Conservation (phyloP, 1,284 basidiomycete genomes). For the Cystobasidium slooffiae region DNA sequence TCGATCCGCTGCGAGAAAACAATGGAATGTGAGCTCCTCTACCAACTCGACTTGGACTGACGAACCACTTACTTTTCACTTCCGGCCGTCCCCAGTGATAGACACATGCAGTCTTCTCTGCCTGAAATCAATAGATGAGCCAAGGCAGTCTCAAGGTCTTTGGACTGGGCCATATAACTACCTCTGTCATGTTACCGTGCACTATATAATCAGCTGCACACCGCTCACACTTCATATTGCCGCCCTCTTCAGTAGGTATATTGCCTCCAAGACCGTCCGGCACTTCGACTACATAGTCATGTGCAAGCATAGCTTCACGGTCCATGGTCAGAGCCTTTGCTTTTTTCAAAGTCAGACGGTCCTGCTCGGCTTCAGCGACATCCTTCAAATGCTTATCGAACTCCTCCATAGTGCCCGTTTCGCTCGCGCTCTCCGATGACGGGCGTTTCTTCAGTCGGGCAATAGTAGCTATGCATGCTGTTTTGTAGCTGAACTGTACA, state of each 20-base stretch:
- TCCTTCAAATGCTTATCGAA: conserved; percentile 58
- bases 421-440: conserved; percentile 69
- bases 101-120: conserved; percentile 69
- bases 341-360: conserved; percentile 39
- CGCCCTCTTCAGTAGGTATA: conserved; percentile 69
- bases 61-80: conserved; percentile 55
- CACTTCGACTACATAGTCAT: conserved; percentile 72
- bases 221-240: conserved; percentile 72
- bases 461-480: conserved; percentile 73
- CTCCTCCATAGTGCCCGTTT: conserved; percentile 78
- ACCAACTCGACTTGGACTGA: conserved; percentile 48
- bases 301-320: conserved; percentile 62
- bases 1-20: conserved; percentile 60
- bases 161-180: conserved; percentile 9
- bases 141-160: not conserved
- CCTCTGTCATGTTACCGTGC: conserved; percentile 58
- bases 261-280: conserved; percentile 67
- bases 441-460: conserved; percentile 73
- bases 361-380: conserved; percentile 39
- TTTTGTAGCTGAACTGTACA: conserved; percentile 74
- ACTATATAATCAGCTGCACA: conserved; percentile 73
- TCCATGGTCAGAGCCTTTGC: conserved; percentile 60
- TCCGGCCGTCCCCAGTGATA: conserved; percentile 82
- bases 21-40: conserved; percentile 50
- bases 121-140: conserved; percentile 50